Percentiles rank a stretch among this genome's conserved stretches.
phyloP scores from a whole-genome alignment of 495 filamentous ascomycete genomes.

The Durotheca rogersii region DNA sequence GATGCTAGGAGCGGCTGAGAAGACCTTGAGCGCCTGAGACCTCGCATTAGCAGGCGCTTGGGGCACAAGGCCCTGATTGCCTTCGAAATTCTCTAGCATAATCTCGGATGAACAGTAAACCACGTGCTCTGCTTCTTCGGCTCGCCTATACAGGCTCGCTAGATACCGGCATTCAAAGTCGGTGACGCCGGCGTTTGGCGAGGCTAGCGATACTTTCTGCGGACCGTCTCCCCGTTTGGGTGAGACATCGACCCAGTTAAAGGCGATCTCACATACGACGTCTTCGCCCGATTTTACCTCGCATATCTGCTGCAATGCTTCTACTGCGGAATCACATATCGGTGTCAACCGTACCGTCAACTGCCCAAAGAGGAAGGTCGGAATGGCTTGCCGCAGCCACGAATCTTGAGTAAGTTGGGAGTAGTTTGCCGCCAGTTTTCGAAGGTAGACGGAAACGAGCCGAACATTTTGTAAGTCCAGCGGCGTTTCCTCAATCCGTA shows the following conservation, averaged over 20 bases:
- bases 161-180: conserved; percentile 85
- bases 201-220: conserved; percentile 7
- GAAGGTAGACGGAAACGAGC: conserved; percentile 76
- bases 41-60: conserved; percentile 52
- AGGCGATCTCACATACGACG: conserved; percentile 68
- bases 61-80: conserved; percentile 47
- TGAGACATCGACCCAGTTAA: conserved; percentile 72
- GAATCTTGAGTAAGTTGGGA: conserved; percentile 53
- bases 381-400: conserved; percentile 71
- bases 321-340: conserved; percentile 79
- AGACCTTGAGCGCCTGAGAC: conserved; percentile 74
- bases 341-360: conserved; percentile 79
- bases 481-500: conserved; percentile 75
- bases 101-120: conserved; percentile 44
- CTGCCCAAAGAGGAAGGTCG: conserved; percentile 84
- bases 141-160: conserved; percentile 52
- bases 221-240: conserved; percentile 49
- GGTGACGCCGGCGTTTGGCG: conserved; percentile 41
- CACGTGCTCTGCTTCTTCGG: conserved; percentile 42
- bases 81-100: conserved; percentile 53
- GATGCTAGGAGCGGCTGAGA: conserved; percentile 68
- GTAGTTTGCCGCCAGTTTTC: conserved; percentile 67
- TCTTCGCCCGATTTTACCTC: conserved; percentile 70
- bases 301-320: conserved; percentile 71
- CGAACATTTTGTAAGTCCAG: conserved; percentile 73